These are phyloP conservation scores for Wickerhamomyces mucosus DNA, from an alignment of 805 yeast species.

Conservation along the genomic window DNA sequence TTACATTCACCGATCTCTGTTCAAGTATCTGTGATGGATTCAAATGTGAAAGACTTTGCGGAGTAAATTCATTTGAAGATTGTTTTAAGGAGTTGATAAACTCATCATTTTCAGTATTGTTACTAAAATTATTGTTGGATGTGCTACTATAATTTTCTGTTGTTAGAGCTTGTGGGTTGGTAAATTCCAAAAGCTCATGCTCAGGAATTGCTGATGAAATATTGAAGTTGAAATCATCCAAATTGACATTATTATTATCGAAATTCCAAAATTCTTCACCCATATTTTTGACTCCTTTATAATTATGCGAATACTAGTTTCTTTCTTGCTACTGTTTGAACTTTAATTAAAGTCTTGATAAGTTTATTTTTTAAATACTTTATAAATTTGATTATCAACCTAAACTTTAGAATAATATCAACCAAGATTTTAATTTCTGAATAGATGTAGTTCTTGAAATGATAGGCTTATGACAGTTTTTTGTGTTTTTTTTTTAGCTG, in stretches of 20 bases:
- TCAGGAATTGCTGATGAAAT: constrained; percentile 20
- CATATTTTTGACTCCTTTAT: too few relatives aligned
- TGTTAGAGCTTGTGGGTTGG: constrained; percentile 8
- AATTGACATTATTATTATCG: constrained; percentile 11
- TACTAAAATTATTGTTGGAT: constrained; percentile 3
- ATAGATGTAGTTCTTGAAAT: too few relatives aligned
- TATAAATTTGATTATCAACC: too few relatives aligned
- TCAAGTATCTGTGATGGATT: constrained; percentile 7
- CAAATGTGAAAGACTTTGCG: constrained; percentile 1
- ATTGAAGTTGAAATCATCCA: constrained; percentile 19
- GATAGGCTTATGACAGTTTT: too few relatives aligned
- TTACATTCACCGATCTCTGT: too few relatives aligned
- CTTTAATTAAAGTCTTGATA: too few relatives aligned
- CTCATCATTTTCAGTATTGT: constrained; percentile 1
- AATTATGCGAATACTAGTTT: too few relatives aligned
- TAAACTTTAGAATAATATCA: too few relatives aligned
- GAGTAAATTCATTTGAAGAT: neutral
- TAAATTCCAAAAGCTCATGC: constrained; percentile 19
- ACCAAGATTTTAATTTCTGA: too few relatives aligned
- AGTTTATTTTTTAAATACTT: too few relatives aligned
- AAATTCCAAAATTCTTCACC: constrained; percentile 18
- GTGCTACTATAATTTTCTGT: constrained; percentile 2
- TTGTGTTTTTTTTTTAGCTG: too few relatives aligned
- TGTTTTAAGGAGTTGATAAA: constrained; percentile 2
- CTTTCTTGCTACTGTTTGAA: too few relatives aligned